Base-by-base conservation (phyloP, 2,329 filamentous ascomycete species). In the Neocatenulostroma microsporum region DNA sequence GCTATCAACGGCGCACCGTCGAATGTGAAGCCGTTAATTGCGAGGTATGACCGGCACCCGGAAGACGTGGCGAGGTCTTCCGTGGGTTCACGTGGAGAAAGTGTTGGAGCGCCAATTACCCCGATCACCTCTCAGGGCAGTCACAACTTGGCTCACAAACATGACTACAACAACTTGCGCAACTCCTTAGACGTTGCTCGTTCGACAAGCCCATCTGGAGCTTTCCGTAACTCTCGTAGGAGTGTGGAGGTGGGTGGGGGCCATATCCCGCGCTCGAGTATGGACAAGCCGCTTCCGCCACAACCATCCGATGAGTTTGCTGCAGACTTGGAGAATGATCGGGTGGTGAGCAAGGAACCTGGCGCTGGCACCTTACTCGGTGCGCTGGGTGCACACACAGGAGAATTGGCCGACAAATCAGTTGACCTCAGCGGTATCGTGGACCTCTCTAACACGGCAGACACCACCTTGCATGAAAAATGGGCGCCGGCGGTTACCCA, bases 401-500 rank as follows among this genome's bases (percentile, higher is more conserved):
- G 39, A 11, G 37, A 38, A 23, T 36, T 48, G 15, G 34, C 40
- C 14, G 30, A 39, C 9, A 40, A 34, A 13, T 26, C 40, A 18
- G 32, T 44, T 23, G 35, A 39, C 12, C 42, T 54, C 3, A 35
- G 41, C 5, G 57, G 55, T 3, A 46, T 62, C 15, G 49, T 62
- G 4, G 49, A 66, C 42, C 46, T 65, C 9, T 23, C 21, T 2
- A 50, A 67, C 28, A 65, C 61, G 1, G 53, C 57, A 21, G 62
- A 67, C 37, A 58, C 56, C 5, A 58, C 61, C 11, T 47, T 60
- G n/a, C 46, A 58, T 20, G 54, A 58, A 7, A 41, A 37, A 9
- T 60, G 55, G 45, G 63, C 63, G n/a, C 62, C 66, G 27, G 61
- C 53, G 14, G 69, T 74, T 13, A 65, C 61, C 1, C 70, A 74